phyloP scores from a whole-genome alignment of 2,329 filamentous ascomycete genomes.

The Paraconiothyrium sp. region DNA sequence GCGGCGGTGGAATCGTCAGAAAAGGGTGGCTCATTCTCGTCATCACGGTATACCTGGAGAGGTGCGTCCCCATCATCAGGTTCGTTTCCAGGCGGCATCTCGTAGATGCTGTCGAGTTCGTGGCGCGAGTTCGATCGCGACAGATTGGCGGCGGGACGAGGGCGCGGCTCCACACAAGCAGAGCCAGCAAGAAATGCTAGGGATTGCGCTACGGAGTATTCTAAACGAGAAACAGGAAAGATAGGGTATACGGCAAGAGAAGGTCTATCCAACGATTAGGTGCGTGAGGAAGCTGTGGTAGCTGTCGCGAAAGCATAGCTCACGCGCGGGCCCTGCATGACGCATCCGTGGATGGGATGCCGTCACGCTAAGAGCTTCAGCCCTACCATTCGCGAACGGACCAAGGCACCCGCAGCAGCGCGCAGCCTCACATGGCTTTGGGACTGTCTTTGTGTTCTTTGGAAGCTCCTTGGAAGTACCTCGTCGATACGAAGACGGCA shows the following conservation, averaged over 20 bases:
- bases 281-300: not conserved
- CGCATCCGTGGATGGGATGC: slow-evolving; percentile 8
- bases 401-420: not conserved
- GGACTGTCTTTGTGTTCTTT: not conserved
- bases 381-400: slow-evolving; percentile 5
- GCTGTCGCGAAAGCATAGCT: slow-evolving; percentile 2
- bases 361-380: slow-evolving; percentile 15
- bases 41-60: slow-evolving; percentile 44
- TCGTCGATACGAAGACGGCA: not conserved
- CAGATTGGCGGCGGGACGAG: slow-evolving; percentile 29
- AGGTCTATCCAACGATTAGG: slow-evolving; percentile 3
- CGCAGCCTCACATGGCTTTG: not conserved
- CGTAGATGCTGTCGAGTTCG: slow-evolving; percentile 40
- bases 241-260: not conserved
- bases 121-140: slow-evolving; percentile 44
- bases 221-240: not conserved
- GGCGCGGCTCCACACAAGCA: slow-evolving; percentile 20
- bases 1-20: slow-evolving; percentile 37
- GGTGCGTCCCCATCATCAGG: slow-evolving; percentile 38
- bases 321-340: slow-evolving; percentile 10
- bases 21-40: slow-evolving; percentile 34
- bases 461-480: not conserved
- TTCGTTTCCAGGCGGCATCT: slow-evolving; percentile 35
- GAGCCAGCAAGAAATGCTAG: slow-evolving; percentile 28
- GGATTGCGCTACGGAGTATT: slow-evolving; percentile 1